These are phyloP conservation scores for Sphaerulina musiva DNA, from an alignment of 2,329 filamentous ascomycete species.

Conservation along the genomic window DNA sequence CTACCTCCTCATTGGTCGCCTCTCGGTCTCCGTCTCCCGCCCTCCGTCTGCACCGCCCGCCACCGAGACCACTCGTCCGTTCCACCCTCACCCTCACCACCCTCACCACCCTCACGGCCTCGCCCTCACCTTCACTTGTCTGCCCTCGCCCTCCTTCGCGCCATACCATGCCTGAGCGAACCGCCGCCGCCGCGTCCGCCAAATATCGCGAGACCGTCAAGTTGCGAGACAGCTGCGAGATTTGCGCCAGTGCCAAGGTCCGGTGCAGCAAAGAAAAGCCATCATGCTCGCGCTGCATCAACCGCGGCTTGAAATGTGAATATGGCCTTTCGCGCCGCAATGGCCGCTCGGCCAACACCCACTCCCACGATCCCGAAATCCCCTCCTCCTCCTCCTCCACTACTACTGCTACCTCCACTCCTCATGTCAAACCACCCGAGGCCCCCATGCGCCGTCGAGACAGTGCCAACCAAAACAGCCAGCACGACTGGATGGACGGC, in stretches of 20 bases:
- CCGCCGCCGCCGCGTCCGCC: background rate
- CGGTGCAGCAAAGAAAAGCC: conserved; percentile 7
- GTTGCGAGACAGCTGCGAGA: conserved; percentile 6
- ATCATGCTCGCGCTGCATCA: conserved; percentile 1
- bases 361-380: background rate
- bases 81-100: too few relatives aligned
- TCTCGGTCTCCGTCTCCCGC: too few relatives aligned
- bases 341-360: conserved; percentile 2
- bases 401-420: background rate
- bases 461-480: background rate
- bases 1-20: too few relatives aligned
- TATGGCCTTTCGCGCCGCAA: conserved; percentile 1
- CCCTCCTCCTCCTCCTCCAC: background rate
- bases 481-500: background rate
- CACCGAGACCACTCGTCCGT: too few relatives aligned
- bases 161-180: background rate
- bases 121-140: too few relatives aligned
- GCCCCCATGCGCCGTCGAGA: background rate
- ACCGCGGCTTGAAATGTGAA: conserved; percentile 1
- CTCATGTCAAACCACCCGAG: background rate
- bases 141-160: background rate
- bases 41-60: too few relatives aligned
- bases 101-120: too few relatives aligned
- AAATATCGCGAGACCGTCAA: conserved; percentile 4
- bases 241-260: conserved; percentile 6